Evolutionary conservation across 2,329 filamentous ascomycete genomes (phyloP).

Genomic region (Diplodia intermedia): DNA sequence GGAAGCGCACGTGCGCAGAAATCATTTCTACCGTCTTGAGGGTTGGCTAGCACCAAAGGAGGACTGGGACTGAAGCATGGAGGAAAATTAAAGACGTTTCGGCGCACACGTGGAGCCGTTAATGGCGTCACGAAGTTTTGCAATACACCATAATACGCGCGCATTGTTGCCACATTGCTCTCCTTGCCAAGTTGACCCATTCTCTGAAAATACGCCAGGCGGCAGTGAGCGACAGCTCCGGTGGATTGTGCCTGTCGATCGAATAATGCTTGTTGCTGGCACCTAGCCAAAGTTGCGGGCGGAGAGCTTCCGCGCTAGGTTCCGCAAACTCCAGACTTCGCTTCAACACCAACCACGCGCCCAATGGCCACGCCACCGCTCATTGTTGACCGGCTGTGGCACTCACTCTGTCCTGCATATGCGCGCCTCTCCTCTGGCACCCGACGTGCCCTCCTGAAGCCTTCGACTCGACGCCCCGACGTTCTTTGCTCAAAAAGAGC

Average conservation of each 20-base stretch:
- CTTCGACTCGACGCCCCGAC: neutral
- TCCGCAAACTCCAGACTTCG: conserved; percentile 25
- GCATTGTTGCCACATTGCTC: neutral
- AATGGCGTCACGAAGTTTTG: conserved; percentile 9
- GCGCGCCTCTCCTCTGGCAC: neutral
- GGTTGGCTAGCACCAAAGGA: neutral
- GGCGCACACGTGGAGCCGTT: neutral
- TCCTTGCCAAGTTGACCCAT: neutral
- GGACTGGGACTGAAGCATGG: neutral
- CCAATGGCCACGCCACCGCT: conserved; percentile 20
- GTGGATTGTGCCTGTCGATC: neutral
- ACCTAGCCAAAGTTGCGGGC: neutral
- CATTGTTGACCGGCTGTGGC: conserved; percentile 20
- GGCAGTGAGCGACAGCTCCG: neutral
- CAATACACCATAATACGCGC: conserved; percentile 5
- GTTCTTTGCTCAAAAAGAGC: neutral
- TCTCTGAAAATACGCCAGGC: neutral
- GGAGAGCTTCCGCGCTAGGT: conserved; percentile 18
- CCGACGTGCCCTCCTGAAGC: neutral
- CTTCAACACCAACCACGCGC: neutral
- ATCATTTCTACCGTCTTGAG: neutral
- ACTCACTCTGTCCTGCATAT: conserved; percentile 10
- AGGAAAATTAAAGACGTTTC: conserved; percentile 3
- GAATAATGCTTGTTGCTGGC: neutral
- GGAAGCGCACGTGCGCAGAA: neutral